Percentiles rank a stretch among this genome's conserved stretches.
These are phyloP conservation scores for Moniliella sp. DNA, from an alignment of 1,284 basidiomycete species.

Conservation along the genomic window DNA sequence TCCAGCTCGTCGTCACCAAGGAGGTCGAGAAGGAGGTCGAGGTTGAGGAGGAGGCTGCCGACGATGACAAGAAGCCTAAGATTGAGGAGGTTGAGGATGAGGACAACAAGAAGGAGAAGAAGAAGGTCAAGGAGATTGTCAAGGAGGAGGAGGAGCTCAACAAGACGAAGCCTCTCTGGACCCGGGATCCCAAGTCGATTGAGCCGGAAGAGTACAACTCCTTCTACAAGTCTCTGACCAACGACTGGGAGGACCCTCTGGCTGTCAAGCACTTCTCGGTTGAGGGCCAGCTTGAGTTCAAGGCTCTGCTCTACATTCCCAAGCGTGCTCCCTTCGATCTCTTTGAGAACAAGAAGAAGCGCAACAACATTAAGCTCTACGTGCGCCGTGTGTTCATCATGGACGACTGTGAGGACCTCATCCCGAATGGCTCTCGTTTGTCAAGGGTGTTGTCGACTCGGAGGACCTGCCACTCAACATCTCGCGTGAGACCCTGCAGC, in stretches of 20 bases:
- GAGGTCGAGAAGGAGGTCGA: slow-evolving; percentile 58
- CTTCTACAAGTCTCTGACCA: slow-evolving; percentile 98
- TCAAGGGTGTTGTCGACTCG: slow-evolving; percentile 86
- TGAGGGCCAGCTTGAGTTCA: slow-evolving; percentile 97
- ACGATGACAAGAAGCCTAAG: slow-evolving; percentile 50
- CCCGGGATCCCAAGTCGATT: slow-evolving; percentile 81
- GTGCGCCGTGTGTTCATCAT: slow-evolving; percentile 99
- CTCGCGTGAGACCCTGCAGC: slow-evolving; percentile 96
- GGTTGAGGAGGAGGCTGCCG: slow-evolving; percentile 45
- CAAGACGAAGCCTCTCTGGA: slow-evolving; percentile 99
- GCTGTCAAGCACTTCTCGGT: slow-evolving; percentile 99
- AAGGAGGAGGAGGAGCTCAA: slow-evolving; percentile 83
- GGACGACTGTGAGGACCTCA: slow-evolving; percentile 98
- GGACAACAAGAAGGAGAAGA: slow-evolving; percentile 54
- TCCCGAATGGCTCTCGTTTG: slow-evolving; percentile 99
- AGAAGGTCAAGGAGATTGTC: slow-evolving; percentile 52
- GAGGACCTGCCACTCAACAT: slow-evolving; percentile 99
- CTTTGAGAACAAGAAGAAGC: slow-evolving; percentile 99
- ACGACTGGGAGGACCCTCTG: slow-evolving; percentile 94
- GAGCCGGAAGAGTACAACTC: slow-evolving; percentile 72
- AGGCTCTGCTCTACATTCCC: slow-evolving; percentile 76
- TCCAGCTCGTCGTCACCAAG: slow-evolving; percentile 93
- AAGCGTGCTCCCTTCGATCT: slow-evolving; percentile 80
- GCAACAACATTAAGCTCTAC: slow-evolving; percentile 99
- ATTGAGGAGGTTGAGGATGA: slow-evolving; percentile 62